Evolutionary conservation across 2,329 filamentous ascomycete genomes (phyloP).

Genomic region (Xylariaceae sp.): DNA sequence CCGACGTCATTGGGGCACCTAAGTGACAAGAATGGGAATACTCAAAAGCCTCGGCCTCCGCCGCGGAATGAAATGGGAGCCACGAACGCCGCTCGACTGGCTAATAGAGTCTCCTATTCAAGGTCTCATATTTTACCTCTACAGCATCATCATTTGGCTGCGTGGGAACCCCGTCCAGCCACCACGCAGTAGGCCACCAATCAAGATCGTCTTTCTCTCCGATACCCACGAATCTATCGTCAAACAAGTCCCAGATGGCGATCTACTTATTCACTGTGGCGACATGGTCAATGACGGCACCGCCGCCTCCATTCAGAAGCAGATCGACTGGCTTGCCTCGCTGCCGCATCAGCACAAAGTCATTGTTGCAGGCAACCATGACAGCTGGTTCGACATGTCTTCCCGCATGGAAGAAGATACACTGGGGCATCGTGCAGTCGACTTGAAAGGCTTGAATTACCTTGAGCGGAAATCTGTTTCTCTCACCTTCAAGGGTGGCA

Average conservation of each 20-base stretch:
- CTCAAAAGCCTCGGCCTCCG: constrained; percentile 45
- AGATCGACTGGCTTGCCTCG: constrained; percentile 75
- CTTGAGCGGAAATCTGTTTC: constrained; percentile 66
- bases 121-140: constrained; percentile 57
- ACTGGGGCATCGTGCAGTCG: constrained; percentile 46
- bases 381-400: constrained; percentile 73
- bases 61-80: constrained; percentile 45
- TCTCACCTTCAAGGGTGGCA: constrained; percentile 56
- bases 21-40: constrained; percentile 38
- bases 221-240: constrained; percentile 74
- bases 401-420: constrained; percentile 56
- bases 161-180: constrained; percentile 62
- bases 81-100: constrained; percentile 54
- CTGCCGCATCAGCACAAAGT: constrained; percentile 78
- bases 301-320: constrained; percentile 69
- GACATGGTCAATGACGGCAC: constrained; percentile 76
- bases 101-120: constrained; percentile 66
- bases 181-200: constrained; percentile 48
- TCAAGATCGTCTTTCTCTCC: constrained; percentile 82
- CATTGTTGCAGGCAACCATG: constrained; percentile 83
- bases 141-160: constrained; percentile 61
- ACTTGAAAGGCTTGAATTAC: constrained; percentile 69
- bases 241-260: constrained; percentile 64
- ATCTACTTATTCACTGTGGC: constrained; percentile 85
- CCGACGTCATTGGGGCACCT: constrained; percentile 8